Base-by-base conservation (phyloP, 1,284 basidiomycete species). In the Earliella scabrosa region DNA sequence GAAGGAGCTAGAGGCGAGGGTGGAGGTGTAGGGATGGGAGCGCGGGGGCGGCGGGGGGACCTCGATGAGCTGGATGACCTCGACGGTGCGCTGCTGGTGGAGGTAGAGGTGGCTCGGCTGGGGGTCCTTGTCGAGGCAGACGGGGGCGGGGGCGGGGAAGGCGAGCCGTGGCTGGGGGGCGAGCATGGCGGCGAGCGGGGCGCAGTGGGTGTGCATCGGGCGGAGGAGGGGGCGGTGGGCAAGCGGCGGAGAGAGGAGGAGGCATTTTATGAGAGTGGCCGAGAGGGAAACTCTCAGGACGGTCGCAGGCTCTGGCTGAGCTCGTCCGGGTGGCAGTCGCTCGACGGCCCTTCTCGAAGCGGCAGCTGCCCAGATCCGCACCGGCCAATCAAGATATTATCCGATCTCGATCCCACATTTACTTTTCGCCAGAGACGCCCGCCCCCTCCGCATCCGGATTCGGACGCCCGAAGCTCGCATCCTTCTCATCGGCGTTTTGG, bases 1-100 rank as follows among this genome's bases (percentile, higher is more conserved):
- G 46, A 78, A 71, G 60, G 78, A 75, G 57, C 62, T 60, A 13
- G 67, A 64, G 54, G 65, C 55, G 56, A 67, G 26, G 56, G 64
- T 59, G 60, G 68, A 61, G 32, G 64, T 23, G 49, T 77, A 75
- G 40, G 76, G 68, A 35, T 80, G 75, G 40, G 70, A 71, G 52
- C 75, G 77, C 26, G 77, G 80, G 10, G 84, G 81, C 0, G 87
- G 86, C 2, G 85, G 77, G 0, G 84, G 68, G 4, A 81, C 84
- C 68, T 90, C 87, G 46, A 83, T 82, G 72, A 90, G 88, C 72
- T 89, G 81, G 54, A 90, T 90, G 74, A 90, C 83, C 72, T 86
- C 82, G 26, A 85, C 71, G 18, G 82, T 73, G 68, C 79, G 77
- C 1, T 77, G 82, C 57, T 83, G 80, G 63, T 76, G 74, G 59